Evolutionary conservation across 2,329 filamentous ascomycete genomes (phyloP), one percentile per base, ranked within the genome.

Genomic region (Rosellinia necatrix): DNA sequence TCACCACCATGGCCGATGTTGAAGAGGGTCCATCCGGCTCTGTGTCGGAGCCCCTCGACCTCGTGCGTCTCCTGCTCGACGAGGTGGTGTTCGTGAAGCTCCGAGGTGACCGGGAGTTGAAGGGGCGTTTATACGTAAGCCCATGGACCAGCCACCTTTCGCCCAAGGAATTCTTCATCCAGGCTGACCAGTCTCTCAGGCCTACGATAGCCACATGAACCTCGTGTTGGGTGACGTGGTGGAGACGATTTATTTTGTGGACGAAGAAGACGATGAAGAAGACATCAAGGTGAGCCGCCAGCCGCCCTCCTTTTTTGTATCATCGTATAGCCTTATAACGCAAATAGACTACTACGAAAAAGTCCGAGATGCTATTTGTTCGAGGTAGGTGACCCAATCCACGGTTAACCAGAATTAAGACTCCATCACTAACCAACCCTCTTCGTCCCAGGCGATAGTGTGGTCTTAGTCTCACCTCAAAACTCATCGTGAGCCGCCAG

Each of bases 171-270:
- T n/a, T 4, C 6, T 29, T 15, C 19, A n/a, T 22, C 15, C 19
- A 30, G 41, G 40, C 32, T 50, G 24, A 62, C 61, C 19, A 2
- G 47, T 15, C 15, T 35, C 24, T n/a, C 56, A 99, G 94, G 94
- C 94, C 53, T 99, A 99, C 73, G 94, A 99, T 72, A 96, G 91
- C 70, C 94, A 99, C 75, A 99, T 96, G 82, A 99, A 99, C 71
- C 77, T 99, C 40, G 91, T 99, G 5, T 82, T 99, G 5, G 93
- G 94, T 51, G 94, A 99, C 64, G 94, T 97, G 4, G 92, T 97
- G 71, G 94, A 99, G 80, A 97, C 93, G 6, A 92, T 99, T 64
- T 99, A 96, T 72, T 81, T 93, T 29, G 87, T 96, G 4, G 92
- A 96, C 57, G 92, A 96, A 58, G 89, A 92, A 12, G 91, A 96